Evolutionary conservation across 2,329 filamentous ascomycete genomes (phyloP).

Genomic region (Colletotrichum cordylinicola): DNA sequence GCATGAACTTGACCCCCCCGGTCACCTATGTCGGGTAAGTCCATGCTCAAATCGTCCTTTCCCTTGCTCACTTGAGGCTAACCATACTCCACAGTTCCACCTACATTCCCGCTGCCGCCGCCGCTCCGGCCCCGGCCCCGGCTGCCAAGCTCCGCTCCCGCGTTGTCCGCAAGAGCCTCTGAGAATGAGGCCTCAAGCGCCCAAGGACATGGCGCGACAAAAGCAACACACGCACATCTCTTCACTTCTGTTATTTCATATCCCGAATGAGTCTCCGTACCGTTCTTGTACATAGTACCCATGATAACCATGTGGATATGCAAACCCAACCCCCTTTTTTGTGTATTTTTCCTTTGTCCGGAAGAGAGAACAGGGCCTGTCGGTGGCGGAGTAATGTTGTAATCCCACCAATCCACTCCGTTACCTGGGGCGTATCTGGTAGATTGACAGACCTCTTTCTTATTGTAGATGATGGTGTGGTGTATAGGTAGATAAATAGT

Average conservation of each 20-base stretch:
- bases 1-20: conserved; percentile 55
- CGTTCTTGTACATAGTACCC: conserved; percentile 19
- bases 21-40: conserved; percentile 53
- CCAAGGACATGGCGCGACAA: neutral
- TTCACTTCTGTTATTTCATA: neutral
- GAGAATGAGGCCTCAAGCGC: neutral
- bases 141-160: conserved; percentile 9
- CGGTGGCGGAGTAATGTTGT: neutral
- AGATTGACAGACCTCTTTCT: neutral
- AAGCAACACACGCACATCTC: neutral
- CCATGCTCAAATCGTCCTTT: neutral
- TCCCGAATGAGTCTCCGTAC: neutral
- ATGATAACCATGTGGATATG: conserved; percentile 12
- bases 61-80: neutral
- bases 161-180: neutral
- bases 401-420: neutral
- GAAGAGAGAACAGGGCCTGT: neutral
- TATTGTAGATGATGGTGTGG: neutral
- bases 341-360: neutral
- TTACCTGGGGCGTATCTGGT: neutral
- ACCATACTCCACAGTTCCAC: neutral
- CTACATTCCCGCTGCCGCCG: neutral
- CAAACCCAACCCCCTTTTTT: neutral
- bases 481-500: neutral
- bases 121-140: neutral